Evolutionary conservation across 208 protist genomes (phyloP).

Genomic region (Endotrypanum monterogeii): DNA sequence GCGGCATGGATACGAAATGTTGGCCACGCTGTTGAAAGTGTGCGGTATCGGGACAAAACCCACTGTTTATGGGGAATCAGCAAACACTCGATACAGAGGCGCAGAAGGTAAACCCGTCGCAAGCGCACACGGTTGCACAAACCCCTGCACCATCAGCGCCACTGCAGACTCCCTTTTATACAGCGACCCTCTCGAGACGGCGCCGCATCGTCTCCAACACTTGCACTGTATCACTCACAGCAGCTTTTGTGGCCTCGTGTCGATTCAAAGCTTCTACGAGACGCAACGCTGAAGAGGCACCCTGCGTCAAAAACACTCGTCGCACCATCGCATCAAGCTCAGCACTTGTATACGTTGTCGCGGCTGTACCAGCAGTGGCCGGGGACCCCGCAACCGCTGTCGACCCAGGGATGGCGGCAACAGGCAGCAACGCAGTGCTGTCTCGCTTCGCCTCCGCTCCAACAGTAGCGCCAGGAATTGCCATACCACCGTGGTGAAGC

Average conservation of each 20-base stretch:
- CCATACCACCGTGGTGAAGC: background rate
- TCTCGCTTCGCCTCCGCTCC: background rate
- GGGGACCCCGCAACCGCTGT: background rate
- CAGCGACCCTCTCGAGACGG: constrained; percentile 6
- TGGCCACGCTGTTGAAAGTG: background rate
- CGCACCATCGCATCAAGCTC: constrained; percentile 30
- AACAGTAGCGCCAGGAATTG: background rate
- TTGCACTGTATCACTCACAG: constrained; percentile 21
- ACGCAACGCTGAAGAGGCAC: constrained; percentile 20
- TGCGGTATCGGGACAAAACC: too few species aligned
- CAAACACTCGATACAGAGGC: background rate
- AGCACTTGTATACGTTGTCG: constrained; percentile 19
- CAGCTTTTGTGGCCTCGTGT: constrained; percentile 20
- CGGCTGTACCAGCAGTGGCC: background rate
- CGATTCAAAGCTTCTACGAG: constrained; percentile 18
- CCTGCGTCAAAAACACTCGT: constrained; percentile 28
- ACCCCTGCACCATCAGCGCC: background rate
- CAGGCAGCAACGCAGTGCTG: background rate
- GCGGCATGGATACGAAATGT: background rate
- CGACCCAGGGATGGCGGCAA: background rate
- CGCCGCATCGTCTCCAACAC: constrained; percentile 30
- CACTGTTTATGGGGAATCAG: background rate
- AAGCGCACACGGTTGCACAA: background rate
- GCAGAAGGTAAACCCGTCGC: background rate
- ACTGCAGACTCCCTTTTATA: background rate